Evolutionary conservation across 352 stramenopile genomes (phyloP), one percentile per base, ranked within the genome.

Genomic region (Phytopythium litorale): DNA sequence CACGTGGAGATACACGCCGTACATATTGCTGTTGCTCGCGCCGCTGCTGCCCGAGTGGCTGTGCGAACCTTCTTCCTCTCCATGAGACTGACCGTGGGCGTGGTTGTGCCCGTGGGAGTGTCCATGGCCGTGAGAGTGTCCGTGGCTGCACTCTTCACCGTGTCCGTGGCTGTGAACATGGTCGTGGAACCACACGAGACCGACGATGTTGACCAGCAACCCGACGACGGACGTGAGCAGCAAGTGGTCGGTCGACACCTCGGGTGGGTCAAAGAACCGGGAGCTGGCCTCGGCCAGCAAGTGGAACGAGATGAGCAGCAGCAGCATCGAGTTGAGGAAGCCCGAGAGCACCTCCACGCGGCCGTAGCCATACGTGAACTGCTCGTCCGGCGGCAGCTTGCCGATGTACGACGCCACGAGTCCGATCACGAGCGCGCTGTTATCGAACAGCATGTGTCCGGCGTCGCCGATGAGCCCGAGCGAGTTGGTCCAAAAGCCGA

Each of bases 371-470:
- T 93, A 96, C 15, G 87, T 94, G 65, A 87, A 96, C 54, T 79
- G 78, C 33, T 65, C 65, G 46, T 92, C 81, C 9, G 81, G 73
- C 21, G 87, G 87, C 25, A 92, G 66, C 38, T 88, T 77, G 21
- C 85, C 78, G 28, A 94, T 88, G 63, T 94, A 95, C 12, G 88
- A 89, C 16, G 88, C 88, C 32, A 84, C 75, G 35, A 96, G 82
- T 0, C 87, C 87, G 59, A 96, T 96, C 46, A 96, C 60, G 13
- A 96, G 73, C 21, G 88, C 87, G 18, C 80, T 75, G 45, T 94
- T 94, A 70, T 97, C 88, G 61, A 94, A 94, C 21, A 94, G 76
- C 88, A 97, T 97, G 75, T 97, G 88, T 5, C 87, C 87, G 18
- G 88, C 88, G 56, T 97, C 88, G 18, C 84, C 84, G 62, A 94